Evolutionary conservation across 2,329 filamentous ascomycete genomes (phyloP).

Genomic region (Colletotrichum noveboracense): DNA sequence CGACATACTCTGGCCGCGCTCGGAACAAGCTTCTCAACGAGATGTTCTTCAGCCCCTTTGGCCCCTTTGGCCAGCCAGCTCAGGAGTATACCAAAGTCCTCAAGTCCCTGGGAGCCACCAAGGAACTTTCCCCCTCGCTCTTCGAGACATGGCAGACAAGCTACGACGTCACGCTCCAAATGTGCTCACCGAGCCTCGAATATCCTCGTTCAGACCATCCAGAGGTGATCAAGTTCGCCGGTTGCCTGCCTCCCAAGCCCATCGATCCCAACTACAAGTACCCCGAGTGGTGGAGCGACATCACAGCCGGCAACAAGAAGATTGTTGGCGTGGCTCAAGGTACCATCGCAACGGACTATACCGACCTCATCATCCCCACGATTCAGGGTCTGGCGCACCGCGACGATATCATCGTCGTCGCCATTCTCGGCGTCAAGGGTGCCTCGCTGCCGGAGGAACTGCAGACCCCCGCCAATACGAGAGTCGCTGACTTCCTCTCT

Average conservation of each 20-base stretch:
- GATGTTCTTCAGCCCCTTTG: constrained; percentile 23
- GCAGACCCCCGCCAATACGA: constrained; percentile 44
- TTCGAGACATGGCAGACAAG: constrained; percentile 32
- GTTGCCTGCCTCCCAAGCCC: constrained; percentile 40
- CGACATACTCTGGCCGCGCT: constrained; percentile 36
- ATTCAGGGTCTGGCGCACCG: constrained; percentile 45
- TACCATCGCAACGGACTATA: constrained; percentile 43
- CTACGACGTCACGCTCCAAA: constrained; percentile 40
- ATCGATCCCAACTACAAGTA: constrained; percentile 32
- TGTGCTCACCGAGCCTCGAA: constrained; percentile 44
- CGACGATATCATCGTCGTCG: constrained; percentile 41
- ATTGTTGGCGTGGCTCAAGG: constrained; percentile 54
- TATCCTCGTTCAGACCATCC: constrained; percentile 41
- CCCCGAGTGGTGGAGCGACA: constrained; percentile 51
- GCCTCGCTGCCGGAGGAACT: constrained; percentile 28
- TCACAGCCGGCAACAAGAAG: constrained; percentile 39
- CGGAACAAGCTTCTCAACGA: constrained; percentile 34
- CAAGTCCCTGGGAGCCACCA: constrained; percentile 32
- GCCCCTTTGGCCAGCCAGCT: constrained; percentile 26
- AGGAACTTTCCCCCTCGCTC: constrained; percentile 19
- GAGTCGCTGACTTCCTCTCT: constrained; percentile 51
- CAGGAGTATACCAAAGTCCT: constrained; percentile 29
- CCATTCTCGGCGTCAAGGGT: constrained; percentile 31
- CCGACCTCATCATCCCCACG: constrained; percentile 49
- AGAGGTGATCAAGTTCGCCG: constrained; percentile 46